Percentiles rank a stretch among this genome's conserved stretches.
These are phyloP conservation scores for Fomitopsis pinicola DNA, from an alignment of 1,284 basidiomycete species.

Conservation along the genomic window DNA sequence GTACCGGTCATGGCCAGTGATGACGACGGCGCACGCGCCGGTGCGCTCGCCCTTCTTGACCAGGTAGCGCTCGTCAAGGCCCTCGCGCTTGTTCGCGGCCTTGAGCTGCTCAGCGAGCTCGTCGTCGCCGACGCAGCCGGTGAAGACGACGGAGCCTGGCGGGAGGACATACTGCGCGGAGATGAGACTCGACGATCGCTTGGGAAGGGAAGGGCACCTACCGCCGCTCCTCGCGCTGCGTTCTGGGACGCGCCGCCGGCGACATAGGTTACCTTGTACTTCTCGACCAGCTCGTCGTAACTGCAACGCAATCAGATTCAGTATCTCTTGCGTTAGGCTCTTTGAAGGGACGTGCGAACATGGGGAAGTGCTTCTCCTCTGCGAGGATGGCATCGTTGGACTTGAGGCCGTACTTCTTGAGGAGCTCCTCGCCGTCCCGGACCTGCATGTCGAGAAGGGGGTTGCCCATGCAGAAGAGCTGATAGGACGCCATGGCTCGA, in stretches of 20 bases:
- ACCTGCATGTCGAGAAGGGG: constrained; percentile 91
- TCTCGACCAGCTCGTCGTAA: constrained; percentile 84
- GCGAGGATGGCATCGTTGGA: constrained; percentile 97
- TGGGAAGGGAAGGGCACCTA: constrained; percentile 40
- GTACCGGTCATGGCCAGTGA: constrained; percentile 90
- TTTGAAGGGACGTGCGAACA: constrained; percentile 46
- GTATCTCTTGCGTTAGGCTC: background rate
- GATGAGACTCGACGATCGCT: background rate
- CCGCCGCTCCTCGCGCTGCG: constrained; percentile 92
- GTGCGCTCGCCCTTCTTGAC: constrained; percentile 87
- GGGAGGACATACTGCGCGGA: constrained; percentile 79
- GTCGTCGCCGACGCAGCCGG: constrained; percentile 94
- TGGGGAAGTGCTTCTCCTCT: constrained; percentile 80
- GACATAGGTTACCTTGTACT: constrained; percentile 84
- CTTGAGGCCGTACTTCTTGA: constrained; percentile 91
- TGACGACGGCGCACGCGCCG: constrained; percentile 94
- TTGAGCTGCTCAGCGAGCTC: constrained; percentile 87
- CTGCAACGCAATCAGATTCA: constrained; percentile 34
- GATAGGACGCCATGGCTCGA: constrained; percentile 29
- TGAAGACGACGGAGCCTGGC: constrained; percentile 88
- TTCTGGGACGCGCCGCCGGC: constrained; percentile 98
- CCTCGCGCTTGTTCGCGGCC: constrained; percentile 92
- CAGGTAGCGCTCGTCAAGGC: constrained; percentile 86
- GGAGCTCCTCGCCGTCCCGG: constrained; percentile 75
- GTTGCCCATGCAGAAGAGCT: constrained; percentile 83